A percentile compares a stretch with the other conserved stretches of the same genome.
phyloP scores from a whole-genome alignment of 208 protist species.

The Leishmania major region DNA sequence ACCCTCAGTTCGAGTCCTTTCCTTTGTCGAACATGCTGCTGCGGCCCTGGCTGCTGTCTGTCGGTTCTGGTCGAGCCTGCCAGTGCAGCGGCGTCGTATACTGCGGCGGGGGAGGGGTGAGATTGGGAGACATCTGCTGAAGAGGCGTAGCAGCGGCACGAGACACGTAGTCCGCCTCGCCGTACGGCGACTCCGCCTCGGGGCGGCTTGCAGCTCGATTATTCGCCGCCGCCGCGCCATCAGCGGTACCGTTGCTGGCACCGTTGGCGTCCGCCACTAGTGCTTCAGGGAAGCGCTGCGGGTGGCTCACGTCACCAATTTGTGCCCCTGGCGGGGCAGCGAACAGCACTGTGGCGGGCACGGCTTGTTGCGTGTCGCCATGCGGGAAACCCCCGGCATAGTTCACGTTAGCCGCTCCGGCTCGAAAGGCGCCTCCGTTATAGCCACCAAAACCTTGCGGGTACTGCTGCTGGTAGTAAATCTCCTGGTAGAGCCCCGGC shows the following conservation, averaged over 20 bases:
- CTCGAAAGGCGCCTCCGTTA: background rate
- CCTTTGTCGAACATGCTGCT: background rate
- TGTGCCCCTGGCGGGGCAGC: conserved; percentile 6
- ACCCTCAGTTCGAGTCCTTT: conserved; percentile 3
- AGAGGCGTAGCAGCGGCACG: background rate
- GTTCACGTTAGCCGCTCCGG: background rate
- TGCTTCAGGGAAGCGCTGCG: conserved; percentile 23
- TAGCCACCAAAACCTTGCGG: background rate
- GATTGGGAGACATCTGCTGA: background rate
- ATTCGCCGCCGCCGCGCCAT: background rate
- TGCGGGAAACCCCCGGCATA: background rate
- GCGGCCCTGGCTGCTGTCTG: background rate
- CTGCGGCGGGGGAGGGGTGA: background rate
- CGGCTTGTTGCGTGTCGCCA: background rate
- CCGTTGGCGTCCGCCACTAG: background rate
- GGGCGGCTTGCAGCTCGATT: background rate
- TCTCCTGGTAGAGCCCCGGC: background rate
- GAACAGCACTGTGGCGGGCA: conserved; percentile 17
- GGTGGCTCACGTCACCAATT: background rate
- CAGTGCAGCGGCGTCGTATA: background rate
- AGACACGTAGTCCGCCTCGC: conserved; percentile 22
- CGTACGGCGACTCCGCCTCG: conserved; percentile 10
- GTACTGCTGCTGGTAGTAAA: conserved; percentile 25
- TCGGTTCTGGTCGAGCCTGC: background rate
- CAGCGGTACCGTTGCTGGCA: background rate